These are phyloP conservation scores for Arthrobotrys sphaeroides DNA, from an alignment of 2,329 filamentous ascomycete genomes.

Conservation along the genomic window DNA sequence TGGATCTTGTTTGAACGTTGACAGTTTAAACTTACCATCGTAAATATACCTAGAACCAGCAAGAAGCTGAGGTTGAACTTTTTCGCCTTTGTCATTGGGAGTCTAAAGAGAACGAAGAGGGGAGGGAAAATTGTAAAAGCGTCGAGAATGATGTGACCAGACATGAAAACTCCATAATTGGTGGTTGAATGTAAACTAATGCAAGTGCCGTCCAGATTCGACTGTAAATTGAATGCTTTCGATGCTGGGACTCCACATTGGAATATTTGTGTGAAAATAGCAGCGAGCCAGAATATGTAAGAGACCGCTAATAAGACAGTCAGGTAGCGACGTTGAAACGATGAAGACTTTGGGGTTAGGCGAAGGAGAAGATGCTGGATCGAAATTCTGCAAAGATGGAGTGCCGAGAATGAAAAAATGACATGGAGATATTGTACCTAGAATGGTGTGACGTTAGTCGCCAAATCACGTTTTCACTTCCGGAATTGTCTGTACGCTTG, in stretches of 20 bases:
- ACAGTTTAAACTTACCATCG: slow-evolving; percentile 8
- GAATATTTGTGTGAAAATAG: slow-evolving; percentile 33
- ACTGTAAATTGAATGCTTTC: slow-evolving; percentile 21
- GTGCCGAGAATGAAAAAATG: slow-evolving; percentile 41
- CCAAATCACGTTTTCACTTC: too few species aligned
- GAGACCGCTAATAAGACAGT: slow-evolving; percentile 14
- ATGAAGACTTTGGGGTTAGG: slow-evolving; percentile 23
- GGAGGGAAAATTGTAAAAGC: slow-evolving; percentile 41
- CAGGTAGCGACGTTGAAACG: slow-evolving; percentile 31
- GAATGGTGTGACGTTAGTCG: neutral
- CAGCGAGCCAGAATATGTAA: slow-evolving; percentile 35
- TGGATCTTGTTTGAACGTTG: neutral
- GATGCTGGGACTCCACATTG: slow-evolving; percentile 30
- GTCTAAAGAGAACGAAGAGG: slow-evolving; percentile 24
- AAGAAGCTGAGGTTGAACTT: slow-evolving; percentile 44
- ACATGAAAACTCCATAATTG: slow-evolving; percentile 36
- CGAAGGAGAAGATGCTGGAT: slow-evolving; percentile 45
- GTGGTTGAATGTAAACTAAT: slow-evolving; percentile 21
- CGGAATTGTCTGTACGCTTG: too few species aligned
- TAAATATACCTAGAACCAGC: slow-evolving; percentile 25
- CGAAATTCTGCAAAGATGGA: slow-evolving; percentile 45
- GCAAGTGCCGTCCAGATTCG: slow-evolving; percentile 38
- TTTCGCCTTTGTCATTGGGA: slow-evolving; percentile 31
- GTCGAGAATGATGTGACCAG: slow-evolving; percentile 42
- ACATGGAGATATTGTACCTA: slow-evolving; percentile 43